These are phyloP conservation scores for Leccinum imitatum DNA, from an alignment of 768 basidiomycete genomes.

Conservation along the genomic window DNA sequence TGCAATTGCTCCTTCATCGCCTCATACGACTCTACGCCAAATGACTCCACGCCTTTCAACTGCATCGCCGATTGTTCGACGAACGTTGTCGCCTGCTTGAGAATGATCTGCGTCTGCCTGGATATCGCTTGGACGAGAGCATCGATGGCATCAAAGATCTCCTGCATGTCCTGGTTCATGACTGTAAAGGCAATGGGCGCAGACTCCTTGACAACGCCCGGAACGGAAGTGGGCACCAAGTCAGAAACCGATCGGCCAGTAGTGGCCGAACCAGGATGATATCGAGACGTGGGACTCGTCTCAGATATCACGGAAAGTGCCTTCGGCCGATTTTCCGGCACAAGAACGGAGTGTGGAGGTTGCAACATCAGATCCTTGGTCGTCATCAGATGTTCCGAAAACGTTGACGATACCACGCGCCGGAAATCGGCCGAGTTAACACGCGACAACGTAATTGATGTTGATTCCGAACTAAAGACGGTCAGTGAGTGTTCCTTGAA, in stretches of 20 bases:
- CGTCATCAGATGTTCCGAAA: slow-evolving; percentile 29
- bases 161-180: slow-evolving; percentile 53
- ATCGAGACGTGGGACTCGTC: slow-evolving; percentile 8
- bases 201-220: slow-evolving; percentile 47
- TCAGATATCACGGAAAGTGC: slow-evolving; percentile 32
- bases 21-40: slow-evolving; percentile 40
- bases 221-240: slow-evolving; percentile 44
- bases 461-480: slow-evolving; percentile 48
- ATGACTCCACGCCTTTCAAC: slow-evolving; percentile 33
- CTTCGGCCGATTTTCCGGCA: slow-evolving; percentile 23
- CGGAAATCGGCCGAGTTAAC: slow-evolving; percentile 28
- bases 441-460: slow-evolving; percentile 25
- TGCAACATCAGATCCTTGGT: slow-evolving; percentile 40
- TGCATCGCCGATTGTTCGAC: slow-evolving; percentile 44
- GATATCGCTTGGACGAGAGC: slow-evolving; percentile 51
- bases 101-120: slow-evolving; percentile 37
- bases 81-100: slow-evolving; percentile 37
- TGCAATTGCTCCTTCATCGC: slow-evolving; percentile 40
- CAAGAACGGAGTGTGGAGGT: slow-evolving; percentile 29
- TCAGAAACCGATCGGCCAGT: slow-evolving; percentile 18
- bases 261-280: slow-evolving; percentile 14
- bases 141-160: slow-evolving; percentile 59
- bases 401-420: slow-evolving; percentile 18
- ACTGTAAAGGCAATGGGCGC: slow-evolving; percentile 43
- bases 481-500: slow-evolving; percentile 53